These are phyloP conservation scores for Symbiodinium natans DNA, from an alignment of 73 alveolate species.

Conservation along the genomic window DNA sequence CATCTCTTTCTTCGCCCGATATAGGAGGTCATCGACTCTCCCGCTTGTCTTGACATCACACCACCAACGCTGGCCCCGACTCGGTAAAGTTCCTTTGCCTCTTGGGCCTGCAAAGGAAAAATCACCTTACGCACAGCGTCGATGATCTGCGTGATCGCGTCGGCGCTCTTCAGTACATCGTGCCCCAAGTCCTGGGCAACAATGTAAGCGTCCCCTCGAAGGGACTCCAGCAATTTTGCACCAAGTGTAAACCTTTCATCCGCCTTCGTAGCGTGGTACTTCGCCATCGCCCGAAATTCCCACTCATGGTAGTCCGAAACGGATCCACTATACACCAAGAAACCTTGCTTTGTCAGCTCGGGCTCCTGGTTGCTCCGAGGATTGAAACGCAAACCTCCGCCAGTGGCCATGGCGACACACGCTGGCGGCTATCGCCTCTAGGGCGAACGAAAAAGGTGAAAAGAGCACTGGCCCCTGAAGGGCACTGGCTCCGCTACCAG, in stretches of 20 bases:
- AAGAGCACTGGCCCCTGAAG: too few species aligned
- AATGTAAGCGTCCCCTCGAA: not conserved
- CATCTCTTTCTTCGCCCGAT: not conserved
- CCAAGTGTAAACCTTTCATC: not conserved
- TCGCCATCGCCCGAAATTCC: not conserved
- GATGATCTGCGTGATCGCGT: not conserved
- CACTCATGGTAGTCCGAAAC: not conserved
- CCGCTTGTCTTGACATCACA: not conserved
- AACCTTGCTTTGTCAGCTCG: not conserved
- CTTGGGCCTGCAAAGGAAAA: not conserved
- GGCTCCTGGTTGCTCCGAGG: not conserved
- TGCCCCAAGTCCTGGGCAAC: not conserved
- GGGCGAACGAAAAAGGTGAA: too few species aligned
- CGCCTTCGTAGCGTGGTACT: not conserved
- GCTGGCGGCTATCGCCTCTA: too few species aligned
- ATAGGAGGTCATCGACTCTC: not conserved
- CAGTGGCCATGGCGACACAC: too few species aligned
- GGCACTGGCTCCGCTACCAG: too few species aligned
- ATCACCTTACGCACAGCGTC: not conserved
- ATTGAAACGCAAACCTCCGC: too few species aligned
- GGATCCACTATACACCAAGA: not conserved
- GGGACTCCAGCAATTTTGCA: not conserved
- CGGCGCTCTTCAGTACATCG: not conserved
- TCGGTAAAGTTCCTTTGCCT: not conserved
- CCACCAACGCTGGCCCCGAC: not conserved